Evolutionary conservation across 164 flowering plant species (phyloP).

Genomic region (Paratinospora sagittata): DNA sequence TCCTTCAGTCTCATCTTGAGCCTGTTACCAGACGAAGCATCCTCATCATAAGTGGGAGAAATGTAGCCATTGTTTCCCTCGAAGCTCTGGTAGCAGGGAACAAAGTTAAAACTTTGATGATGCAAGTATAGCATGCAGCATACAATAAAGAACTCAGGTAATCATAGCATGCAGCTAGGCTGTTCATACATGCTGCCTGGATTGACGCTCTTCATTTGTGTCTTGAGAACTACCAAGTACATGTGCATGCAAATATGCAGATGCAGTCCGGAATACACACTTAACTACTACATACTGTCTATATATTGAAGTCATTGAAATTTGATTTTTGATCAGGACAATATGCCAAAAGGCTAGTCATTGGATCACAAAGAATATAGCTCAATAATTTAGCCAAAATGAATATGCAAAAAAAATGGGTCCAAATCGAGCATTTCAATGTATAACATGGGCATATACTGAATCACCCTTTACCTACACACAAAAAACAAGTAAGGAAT

Average conservation of each 20-base stretch:
- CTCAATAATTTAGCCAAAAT: too few species aligned
- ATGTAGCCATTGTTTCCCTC: slow-evolving; percentile 56
- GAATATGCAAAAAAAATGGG: too few species aligned
- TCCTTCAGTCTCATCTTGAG: slow-evolving; percentile 90
- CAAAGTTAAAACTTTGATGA: slow-evolving; percentile 1
- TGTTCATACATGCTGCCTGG: neutral
- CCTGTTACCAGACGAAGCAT: slow-evolving; percentile 60
- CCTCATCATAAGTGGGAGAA: slow-evolving; percentile 72
- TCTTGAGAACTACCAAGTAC: neutral
- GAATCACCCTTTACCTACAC: too few species aligned
- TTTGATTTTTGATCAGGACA: too few species aligned
- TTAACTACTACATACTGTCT: neutral
- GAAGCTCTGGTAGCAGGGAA: slow-evolving; percentile 42
- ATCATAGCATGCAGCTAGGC: neutral
- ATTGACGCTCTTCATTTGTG: neutral
- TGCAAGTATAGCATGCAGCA: neutral
- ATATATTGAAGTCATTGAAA: neutral
- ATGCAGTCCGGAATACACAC: neutral
- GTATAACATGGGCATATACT: too few species aligned
- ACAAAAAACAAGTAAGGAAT: too few species aligned
- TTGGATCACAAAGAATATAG: too few species aligned
- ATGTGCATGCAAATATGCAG: neutral
- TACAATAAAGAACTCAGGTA: neutral
- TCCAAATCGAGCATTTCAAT: too few species aligned
- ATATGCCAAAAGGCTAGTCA: neutral